phyloP scores from a whole-genome alignment of 2,329 filamentous ascomycete species.

The Fusarium miscanthi region DNA sequence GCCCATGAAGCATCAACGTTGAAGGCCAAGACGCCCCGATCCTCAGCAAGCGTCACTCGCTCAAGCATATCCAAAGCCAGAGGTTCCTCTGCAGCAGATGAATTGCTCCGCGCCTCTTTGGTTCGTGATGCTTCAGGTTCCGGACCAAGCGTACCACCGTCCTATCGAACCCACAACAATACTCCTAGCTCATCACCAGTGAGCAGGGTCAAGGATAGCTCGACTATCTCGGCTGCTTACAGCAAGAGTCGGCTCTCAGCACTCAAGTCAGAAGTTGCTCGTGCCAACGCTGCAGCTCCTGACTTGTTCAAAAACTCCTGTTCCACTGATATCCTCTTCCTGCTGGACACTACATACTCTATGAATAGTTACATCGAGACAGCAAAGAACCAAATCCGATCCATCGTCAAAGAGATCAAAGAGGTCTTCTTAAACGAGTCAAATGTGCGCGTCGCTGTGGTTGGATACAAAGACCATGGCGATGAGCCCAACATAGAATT shows the following conservation, averaged over 20 bases:
- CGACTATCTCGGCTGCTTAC: background rate
- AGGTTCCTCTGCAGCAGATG: background rate
- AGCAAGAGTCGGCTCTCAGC: background rate
- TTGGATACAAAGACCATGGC: slow-evolving; percentile 52
- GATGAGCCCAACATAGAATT: slow-evolving; percentile 17
- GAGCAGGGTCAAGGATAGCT: background rate
- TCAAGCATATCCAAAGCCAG: background rate
- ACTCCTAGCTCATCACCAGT: background rate
- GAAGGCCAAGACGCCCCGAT: background rate
- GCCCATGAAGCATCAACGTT: background rate
- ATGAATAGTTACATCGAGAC: slow-evolving; percentile 49
- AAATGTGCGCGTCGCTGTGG: slow-evolving; percentile 50
- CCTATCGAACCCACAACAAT: background rate
- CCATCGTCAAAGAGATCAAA: slow-evolving; percentile 47
- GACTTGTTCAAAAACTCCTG: slow-evolving; percentile 50
- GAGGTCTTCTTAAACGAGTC: slow-evolving; percentile 50
- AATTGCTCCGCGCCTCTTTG: background rate
- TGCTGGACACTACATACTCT: slow-evolving; percentile 52
- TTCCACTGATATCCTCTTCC: slow-evolving; percentile 52
- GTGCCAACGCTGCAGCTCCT: background rate
- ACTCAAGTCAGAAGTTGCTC: background rate
- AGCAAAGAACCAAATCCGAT: slow-evolving; percentile 46
- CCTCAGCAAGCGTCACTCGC: background rate
- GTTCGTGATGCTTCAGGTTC: background rate
- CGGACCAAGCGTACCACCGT: background rate